A percentile compares a stretch with the other conserved stretches of the same genome.
Evolutionary conservation across 768 basidiomycete genomes (phyloP).

Genomic region (Termitomyces sp.): DNA sequence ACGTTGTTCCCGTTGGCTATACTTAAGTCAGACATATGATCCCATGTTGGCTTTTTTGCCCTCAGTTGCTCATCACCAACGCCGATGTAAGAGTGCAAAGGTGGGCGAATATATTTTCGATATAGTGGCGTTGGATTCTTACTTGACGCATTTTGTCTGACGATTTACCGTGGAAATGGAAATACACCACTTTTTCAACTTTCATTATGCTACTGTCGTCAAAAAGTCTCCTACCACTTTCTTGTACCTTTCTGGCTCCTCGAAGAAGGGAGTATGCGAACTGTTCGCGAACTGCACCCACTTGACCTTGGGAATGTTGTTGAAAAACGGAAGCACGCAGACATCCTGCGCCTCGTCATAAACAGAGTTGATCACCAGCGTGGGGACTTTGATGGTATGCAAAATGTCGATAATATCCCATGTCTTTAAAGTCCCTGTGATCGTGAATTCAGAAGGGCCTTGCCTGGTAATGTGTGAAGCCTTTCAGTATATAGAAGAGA

Average conservation of each 20-base stretch:
- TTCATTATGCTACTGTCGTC: neutral
- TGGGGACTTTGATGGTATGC: slow-evolving; percentile 30
- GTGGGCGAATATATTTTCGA: neutral
- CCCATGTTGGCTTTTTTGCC: neutral
- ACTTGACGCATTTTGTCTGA: no score
- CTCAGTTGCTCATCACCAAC: no score
- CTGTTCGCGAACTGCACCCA: slow-evolving; percentile 41
- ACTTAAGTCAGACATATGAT: neutral
- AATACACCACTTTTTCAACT: neutral
- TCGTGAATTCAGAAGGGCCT: slow-evolving; percentile 12
- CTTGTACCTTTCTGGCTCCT: slow-evolving; percentile 38
- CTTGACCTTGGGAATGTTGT: slow-evolving; percentile 30
- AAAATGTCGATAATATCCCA: slow-evolving; percentile 43
- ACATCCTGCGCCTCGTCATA: slow-evolving; percentile 37
- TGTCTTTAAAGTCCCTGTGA: slow-evolving; percentile 20
- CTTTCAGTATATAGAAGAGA: slow-evolving; percentile 9
- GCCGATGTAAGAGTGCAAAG: neutral
- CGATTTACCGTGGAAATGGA: neutral
- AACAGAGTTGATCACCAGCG: slow-evolving; percentile 36
- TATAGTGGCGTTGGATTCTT: no score
- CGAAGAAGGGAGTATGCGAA: slow-evolving; percentile 38
- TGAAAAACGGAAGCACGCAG: slow-evolving; percentile 31
- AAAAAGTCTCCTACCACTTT: slow-evolving; percentile 30
- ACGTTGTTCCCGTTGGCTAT: neutral
- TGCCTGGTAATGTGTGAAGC: neutral